Conservation (phyloP, 2,329 filamentous ascomycete species). For the Mycosphaerella arachidis region DNA sequence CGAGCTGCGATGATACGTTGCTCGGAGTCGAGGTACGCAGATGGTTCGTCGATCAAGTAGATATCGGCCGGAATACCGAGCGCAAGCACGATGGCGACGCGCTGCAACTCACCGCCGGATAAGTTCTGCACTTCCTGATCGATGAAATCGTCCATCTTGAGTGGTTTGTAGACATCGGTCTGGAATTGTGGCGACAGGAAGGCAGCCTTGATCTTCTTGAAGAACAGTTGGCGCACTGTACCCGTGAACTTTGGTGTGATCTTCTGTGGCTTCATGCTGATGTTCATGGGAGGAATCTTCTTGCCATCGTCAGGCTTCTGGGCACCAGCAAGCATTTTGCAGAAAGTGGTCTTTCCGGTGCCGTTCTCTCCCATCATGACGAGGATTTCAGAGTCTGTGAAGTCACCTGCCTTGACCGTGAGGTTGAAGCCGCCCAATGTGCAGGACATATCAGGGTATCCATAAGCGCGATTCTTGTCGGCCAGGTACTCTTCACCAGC, state of each 20-base stretch:
- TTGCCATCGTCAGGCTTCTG: slow-evolving; percentile 80
- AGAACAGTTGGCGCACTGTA: slow-evolving; percentile 95
- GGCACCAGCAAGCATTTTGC: slow-evolving; percentile 87
- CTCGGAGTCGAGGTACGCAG: slow-evolving; percentile 95
- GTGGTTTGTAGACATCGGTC: slow-evolving; percentile 98
- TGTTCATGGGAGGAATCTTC: slow-evolving; percentile 86
- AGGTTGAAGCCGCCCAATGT: slow-evolving; percentile 85
- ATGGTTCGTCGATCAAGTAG: slow-evolving; percentile 97
- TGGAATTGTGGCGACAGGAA: slow-evolving; percentile 98
- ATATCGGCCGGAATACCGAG: slow-evolving; percentile 95
- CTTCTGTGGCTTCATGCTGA: slow-evolving; percentile 99
- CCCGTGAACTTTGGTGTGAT: slow-evolving; percentile 98
- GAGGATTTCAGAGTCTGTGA: slow-evolving; percentile 97
- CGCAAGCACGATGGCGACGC: slow-evolving; percentile 96
- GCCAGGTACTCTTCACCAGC: slow-evolving; percentile 80
- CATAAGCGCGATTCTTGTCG: slow-evolving; percentile 80
- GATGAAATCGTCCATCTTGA: slow-evolving; percentile 98
- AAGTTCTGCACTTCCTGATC: slow-evolving; percentile 99
- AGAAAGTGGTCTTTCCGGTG: slow-evolving; percentile 99
- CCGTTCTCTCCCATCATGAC: slow-evolving; percentile 99
- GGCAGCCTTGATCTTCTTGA: slow-evolving; percentile 98
- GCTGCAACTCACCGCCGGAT: slow-evolving; percentile 98
- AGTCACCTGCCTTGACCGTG: slow-evolving; percentile 72
- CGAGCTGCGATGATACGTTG: slow-evolving; percentile 96
- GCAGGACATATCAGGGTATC: slow-evolving; percentile 88